Percentiles rank a stretch among this genome's conserved stretches.
Evolutionary conservation across 2,329 filamentous ascomycete species (phyloP).

Genomic region (Cercospora beticola): DNA sequence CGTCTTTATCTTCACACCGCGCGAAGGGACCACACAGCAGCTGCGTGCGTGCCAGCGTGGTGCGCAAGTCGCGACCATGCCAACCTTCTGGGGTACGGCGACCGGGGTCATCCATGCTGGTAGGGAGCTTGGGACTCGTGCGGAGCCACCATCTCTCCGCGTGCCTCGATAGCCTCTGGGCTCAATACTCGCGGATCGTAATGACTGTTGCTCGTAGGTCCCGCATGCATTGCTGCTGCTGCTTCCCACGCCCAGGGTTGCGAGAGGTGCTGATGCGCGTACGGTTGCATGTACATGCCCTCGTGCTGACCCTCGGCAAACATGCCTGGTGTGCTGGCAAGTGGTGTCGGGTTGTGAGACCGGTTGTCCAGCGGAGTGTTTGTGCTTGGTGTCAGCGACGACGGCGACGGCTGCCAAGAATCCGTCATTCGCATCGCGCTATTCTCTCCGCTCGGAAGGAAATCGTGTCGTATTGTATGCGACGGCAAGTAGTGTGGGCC

Average conservation of each 20-base stretch:
- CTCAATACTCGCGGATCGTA: conserved; percentile 16
- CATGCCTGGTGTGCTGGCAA: conserved; percentile 1
- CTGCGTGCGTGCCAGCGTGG: neutral
- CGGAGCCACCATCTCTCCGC: conserved; percentile 18
- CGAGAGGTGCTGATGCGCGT: neutral
- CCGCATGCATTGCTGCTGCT: conserved; percentile 1
- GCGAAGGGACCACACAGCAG: neutral
- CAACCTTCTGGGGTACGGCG: conserved; percentile 18
- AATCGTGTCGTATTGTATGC: conserved; percentile 1
- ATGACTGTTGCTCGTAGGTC: neutral
- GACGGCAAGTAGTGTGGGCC: neutral
- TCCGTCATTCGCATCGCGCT: conserved; percentile 10
- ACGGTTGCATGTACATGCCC: neutral
- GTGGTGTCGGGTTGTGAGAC: conserved; percentile 12
- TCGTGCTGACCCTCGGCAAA: neutral
- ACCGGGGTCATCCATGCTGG: conserved; percentile 18
- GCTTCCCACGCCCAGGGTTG: conserved; percentile 10
- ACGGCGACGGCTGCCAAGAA: conserved; percentile 9
- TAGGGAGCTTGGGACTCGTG: conserved; percentile 17
- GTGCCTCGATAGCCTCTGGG: conserved; percentile 20
- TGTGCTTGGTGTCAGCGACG: conserved; percentile 12
- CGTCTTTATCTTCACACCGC: conserved; percentile 14
- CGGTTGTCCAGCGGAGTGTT: conserved; percentile 7
- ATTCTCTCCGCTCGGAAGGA: neutral
- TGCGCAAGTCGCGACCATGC: conserved; percentile 4